A percentile compares a stretch with the other conserved stretches of the same genome.
Evolutionary conservation across 176 grass and related monocot species (phyloP).

Genomic region (Eragrostis nindensis): DNA sequence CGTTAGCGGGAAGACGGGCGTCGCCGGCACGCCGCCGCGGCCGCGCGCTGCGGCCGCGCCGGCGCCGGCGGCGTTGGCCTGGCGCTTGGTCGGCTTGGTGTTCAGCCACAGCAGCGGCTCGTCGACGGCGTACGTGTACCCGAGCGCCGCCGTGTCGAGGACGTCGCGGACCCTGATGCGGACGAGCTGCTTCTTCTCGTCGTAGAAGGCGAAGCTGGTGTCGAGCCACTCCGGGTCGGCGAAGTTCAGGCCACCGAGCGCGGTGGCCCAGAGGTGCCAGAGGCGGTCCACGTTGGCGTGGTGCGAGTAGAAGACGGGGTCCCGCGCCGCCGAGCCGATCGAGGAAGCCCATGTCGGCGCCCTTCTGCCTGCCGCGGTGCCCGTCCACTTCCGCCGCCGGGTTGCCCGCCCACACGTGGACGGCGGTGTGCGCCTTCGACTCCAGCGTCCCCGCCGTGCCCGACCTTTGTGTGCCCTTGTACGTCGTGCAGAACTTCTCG

Average conservation of each 20-base stretch:
- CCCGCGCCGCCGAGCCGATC: constrained; percentile 6
- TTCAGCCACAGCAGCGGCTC: background rate
- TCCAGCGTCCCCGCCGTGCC: background rate
- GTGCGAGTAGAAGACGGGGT: constrained; percentile 45
- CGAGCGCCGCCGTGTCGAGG: background rate
- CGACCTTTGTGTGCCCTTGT: too few species aligned
- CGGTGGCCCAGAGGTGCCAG: constrained; percentile 29
- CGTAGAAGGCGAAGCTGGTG: constrained; percentile 24
- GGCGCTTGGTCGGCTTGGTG: too few species aligned
- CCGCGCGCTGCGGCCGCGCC: background rate
- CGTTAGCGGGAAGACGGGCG: background rate
- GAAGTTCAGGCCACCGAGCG: constrained; percentile 1
- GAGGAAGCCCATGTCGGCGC: too few species aligned
- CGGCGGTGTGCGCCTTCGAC: background rate
- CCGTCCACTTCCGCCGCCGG: too few species aligned
- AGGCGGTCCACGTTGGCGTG: constrained; percentile 51
- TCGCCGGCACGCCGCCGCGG: too few species aligned
- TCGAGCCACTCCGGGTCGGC: constrained; percentile 9
- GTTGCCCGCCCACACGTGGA: constrained; percentile 21
- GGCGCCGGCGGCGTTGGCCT: background rate
- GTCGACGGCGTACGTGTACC: background rate
- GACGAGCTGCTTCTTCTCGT: background rate
- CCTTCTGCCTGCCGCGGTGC: too few species aligned
- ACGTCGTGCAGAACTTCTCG: too few species aligned
- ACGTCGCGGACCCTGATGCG: background rate